Evolutionary conservation across 768 basidiomycete species (phyloP), one percentile per base, ranked within the genome.

Genomic region (Mycena latifolia): DNA sequence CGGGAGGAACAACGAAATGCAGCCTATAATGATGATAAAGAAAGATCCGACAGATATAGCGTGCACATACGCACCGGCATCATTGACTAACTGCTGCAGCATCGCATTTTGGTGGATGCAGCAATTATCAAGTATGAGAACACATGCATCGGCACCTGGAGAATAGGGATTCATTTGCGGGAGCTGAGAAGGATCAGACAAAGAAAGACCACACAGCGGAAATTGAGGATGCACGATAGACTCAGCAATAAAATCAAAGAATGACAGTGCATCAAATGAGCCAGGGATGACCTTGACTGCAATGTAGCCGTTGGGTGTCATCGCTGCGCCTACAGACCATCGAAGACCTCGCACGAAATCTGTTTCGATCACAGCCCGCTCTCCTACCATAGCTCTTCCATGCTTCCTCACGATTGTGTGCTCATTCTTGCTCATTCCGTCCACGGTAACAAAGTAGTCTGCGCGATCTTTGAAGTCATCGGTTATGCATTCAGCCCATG

Each of bases 241-340:
- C 25, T 50, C 28, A 9, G 33, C 50, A 51, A 51, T 53, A 17
- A 53, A 53, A 14, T 53, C 52, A 22, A 55, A 55, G 18, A 55
- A 55, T 3, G 2, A 2, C 12, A 39, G 20, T 2, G 37, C 35
- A 55, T 55, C 37, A 20, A 55, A 24, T 17, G 53, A 55, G 1
- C 53, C 53, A 14, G 25, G 24, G 1, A 55, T 22, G 1, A 55
- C 53, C 8, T 41, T 39, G 1, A 41, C 24, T 18, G 53, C 53
- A 8, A 55, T 41, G 37, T 55, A 39, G 2, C 53, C 53, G 1
- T 55, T 37, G 1, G 25, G 27, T 6, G 24, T 41, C 53, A 55
- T 39, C 15, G 53, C 37, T 27, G 53, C 53, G 6, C 35, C 53
- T 3, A 41, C 24, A 11, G 37, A 39, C 20, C 17, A 41, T 1